These are phyloP conservation scores for Claviceps africana DNA, from an alignment of 2,329 filamentous ascomycete species.

Conservation along the genomic window DNA sequence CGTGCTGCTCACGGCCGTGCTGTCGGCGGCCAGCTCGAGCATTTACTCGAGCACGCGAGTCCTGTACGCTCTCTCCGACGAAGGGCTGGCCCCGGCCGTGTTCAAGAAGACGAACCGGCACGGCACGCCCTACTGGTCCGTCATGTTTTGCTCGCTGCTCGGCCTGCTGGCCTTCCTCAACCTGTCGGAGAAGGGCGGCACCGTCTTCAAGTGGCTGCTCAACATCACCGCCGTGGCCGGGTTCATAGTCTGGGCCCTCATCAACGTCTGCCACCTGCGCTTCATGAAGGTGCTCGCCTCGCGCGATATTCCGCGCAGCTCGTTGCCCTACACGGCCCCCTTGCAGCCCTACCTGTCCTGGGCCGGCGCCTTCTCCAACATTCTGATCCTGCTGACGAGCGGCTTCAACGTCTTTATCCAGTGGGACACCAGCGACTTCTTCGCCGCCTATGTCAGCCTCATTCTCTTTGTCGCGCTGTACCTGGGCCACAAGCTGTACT, in stretches of 20 bases:
- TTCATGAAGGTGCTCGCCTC: slow-evolving; percentile 47
- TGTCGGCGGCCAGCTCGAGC: slow-evolving; percentile 66
- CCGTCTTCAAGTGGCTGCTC: slow-evolving; percentile 59
- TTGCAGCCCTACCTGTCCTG: slow-evolving; percentile 50
- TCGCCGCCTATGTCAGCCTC: slow-evolving; percentile 49
- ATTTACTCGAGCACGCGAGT: slow-evolving; percentile 60
- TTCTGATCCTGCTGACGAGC: slow-evolving; percentile 51
- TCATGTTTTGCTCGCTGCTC: slow-evolving; percentile 38
- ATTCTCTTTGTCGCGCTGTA: slow-evolving; percentile 49
- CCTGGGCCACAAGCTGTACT: slow-evolving; percentile 43
- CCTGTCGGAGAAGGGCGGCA: slow-evolving; percentile 39
- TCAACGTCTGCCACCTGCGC: slow-evolving; percentile 48
- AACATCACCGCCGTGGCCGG: slow-evolving; percentile 57
- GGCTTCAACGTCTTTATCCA: slow-evolving; percentile 55
- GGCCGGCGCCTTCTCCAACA: slow-evolving; percentile 52
- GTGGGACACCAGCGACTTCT: slow-evolving; percentile 48
- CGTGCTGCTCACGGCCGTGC: slow-evolving; percentile 62
- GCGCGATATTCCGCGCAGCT: slow-evolving; percentile 41
- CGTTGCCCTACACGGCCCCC: slow-evolving; percentile 46
- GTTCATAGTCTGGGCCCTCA: slow-evolving; percentile 57
- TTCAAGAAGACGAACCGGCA: slow-evolving; percentile 44
- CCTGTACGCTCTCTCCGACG: slow-evolving; percentile 50
- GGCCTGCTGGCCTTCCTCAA: slow-evolving; percentile 56
- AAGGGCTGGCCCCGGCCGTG: slow-evolving; percentile 46
- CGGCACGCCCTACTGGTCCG: slow-evolving; percentile 50